phyloP scores from a whole-genome alignment of 768 basidiomycete genomes.

The Phylloporus sp. region DNA sequence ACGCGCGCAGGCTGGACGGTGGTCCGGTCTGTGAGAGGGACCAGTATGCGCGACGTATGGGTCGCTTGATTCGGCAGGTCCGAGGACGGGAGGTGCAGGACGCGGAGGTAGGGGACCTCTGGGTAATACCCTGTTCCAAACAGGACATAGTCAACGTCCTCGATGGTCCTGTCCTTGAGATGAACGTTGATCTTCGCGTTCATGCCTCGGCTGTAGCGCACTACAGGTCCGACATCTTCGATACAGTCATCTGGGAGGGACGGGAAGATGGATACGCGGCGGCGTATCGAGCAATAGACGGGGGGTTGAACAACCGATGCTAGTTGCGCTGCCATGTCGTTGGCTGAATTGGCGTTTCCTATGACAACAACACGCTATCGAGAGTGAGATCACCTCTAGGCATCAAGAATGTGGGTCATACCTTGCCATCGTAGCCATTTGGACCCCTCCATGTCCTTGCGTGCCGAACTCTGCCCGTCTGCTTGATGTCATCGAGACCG shows the following conservation, averaged over 20 bases:
- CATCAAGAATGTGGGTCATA: not conserved
- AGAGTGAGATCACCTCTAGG: not conserved
- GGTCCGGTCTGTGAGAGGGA: conserved; percentile 28
- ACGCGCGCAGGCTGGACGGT: conserved; percentile 34
- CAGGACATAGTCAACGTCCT: conserved; percentile 41
- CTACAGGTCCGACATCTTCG: conserved; percentile 39
- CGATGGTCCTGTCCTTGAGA: conserved; percentile 36
- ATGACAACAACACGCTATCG: conserved; percentile 43
- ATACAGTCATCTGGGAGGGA: conserved; percentile 43
- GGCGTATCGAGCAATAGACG: conserved; percentile 45
- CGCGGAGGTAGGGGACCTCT: conserved; percentile 38
- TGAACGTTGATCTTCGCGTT: conserved; percentile 31
- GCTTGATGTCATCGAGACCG: conserved; percentile 37
- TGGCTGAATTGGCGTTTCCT: conserved; percentile 51
- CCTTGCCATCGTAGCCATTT: conserved; percentile 33
- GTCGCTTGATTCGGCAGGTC: not conserved
- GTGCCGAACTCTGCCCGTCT: conserved; percentile 38
- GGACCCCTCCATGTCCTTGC: conserved; percentile 42
- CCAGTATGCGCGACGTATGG: conserved; percentile 6
- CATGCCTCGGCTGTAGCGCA: conserved; percentile 26
- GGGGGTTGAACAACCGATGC: conserved; percentile 36
- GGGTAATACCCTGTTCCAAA: conserved; percentile 48
- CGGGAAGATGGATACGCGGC: conserved; percentile 40
- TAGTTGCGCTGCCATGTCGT: conserved; percentile 50
- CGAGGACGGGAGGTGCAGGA: conserved; percentile 14